Percentiles rank a stretch among this genome's conserved stretches.
Evolutionary conservation across 164 flowering plant genomes (phyloP).

Genomic region (Magnolia officinalis): DNA sequence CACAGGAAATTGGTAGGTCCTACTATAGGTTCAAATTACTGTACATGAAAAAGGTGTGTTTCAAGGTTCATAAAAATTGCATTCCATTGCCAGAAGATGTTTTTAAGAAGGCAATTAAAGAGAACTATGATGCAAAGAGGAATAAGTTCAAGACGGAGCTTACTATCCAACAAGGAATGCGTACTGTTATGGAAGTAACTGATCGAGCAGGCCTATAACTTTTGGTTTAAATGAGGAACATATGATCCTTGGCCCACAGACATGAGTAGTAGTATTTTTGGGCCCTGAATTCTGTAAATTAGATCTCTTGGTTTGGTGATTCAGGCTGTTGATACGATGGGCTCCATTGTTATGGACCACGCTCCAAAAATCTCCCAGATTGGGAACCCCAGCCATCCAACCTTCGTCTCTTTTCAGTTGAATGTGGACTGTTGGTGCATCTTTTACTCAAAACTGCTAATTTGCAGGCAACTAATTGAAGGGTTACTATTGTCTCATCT

Average conservation of each 20-base stretch:
- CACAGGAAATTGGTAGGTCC: no score
- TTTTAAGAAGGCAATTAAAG: constrained; percentile 70
- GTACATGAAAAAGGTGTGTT: constrained; percentile 48
- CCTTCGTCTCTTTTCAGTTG: not conserved
- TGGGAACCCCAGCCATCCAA: not conserved
- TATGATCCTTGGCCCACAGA: not conserved
- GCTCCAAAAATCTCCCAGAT: not conserved
- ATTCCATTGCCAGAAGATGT: constrained; percentile 60
- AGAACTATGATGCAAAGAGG: constrained; percentile 47
- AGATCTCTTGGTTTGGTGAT: not conserved
- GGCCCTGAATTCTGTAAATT: not conserved
- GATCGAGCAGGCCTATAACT: not conserved
- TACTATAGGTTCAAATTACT: no score
- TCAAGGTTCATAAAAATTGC: constrained; percentile 44
- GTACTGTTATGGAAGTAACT: not conserved
- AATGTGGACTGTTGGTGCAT: not conserved
- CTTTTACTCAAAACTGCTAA: not conserved
- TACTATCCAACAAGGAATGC: constrained; percentile 34
- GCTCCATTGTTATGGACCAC: not conserved
- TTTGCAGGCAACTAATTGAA: not conserved
- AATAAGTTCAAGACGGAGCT: constrained; percentile 68
- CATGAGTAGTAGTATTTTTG: not conserved
- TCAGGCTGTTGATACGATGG: not conserved
- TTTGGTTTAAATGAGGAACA: not conserved
- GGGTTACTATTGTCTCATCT: not conserved